Conservation (phyloP, 495 filamentous ascomycete genomes). For the Aspergillus hancockii region DNA sequence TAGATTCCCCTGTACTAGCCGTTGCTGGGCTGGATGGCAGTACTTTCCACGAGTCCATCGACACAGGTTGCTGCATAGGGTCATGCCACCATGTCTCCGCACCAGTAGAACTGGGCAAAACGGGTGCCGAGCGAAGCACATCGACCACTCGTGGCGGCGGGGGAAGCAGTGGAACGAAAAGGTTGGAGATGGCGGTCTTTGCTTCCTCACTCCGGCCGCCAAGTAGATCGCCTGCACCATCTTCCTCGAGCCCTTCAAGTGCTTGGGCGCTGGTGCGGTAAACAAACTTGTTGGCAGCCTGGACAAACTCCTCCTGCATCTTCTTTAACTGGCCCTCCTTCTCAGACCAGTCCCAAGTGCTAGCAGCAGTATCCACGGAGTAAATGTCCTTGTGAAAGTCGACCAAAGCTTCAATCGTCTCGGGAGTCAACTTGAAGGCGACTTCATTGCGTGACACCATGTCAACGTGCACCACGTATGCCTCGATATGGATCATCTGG, state of each 20-base stretch:
- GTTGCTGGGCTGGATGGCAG: constrained; percentile 83
- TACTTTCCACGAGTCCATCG: constrained; percentile 91
- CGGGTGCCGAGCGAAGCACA: constrained; percentile 77
- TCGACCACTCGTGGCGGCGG: constrained; percentile 93
- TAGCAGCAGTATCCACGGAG: constrained; percentile 85
- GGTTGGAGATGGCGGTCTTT: constrained; percentile 78
- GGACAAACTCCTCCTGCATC: constrained; percentile 94
- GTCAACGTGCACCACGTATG: constrained; percentile 98
- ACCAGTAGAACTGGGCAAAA: constrained; percentile 84
- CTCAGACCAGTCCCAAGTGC: constrained; percentile 94
- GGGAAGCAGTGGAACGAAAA: constrained; percentile 88
- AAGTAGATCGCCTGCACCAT: constrained; percentile 91
- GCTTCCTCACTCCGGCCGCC: constrained; percentile 92
- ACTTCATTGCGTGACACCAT: constrained; percentile 98
- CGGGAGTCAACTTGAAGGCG: constrained; percentile 96
- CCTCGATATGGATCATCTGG: constrained; percentile 92
- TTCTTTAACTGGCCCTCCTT: constrained; percentile 97
- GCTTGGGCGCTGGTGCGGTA: constrained; percentile 88
- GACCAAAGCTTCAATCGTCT: constrained; percentile 92
- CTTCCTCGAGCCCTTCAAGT: constrained; percentile 94
- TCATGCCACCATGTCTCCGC: constrained; percentile 77
- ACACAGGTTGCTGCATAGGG: constrained; percentile 57
- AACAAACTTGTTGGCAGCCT: constrained; percentile 96
- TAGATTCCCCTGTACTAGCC: constrained; percentile 68
- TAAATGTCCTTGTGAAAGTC: constrained; percentile 98